These are phyloP conservation scores for Protea cynaroides DNA, from an alignment of 164 flowering plant species.

Conservation along the genomic window DNA sequence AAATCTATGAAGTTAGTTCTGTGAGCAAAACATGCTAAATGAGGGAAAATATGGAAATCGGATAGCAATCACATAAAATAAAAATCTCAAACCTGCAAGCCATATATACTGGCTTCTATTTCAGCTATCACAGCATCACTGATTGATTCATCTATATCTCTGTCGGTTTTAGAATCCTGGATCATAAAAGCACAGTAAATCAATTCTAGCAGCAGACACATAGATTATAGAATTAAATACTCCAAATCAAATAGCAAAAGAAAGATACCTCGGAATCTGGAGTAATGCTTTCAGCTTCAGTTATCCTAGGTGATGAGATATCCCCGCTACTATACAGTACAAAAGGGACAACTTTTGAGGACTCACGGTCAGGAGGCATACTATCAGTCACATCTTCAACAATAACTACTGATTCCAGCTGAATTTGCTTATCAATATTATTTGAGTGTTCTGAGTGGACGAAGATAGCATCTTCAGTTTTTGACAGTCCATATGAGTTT, in stretches of 20 bases:
- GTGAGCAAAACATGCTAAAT: background rate
- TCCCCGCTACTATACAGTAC: conserved; percentile 27
- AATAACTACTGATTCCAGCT: conserved; percentile 25
- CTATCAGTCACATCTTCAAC: conserved; percentile 54
- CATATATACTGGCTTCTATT: conserved; percentile 73
- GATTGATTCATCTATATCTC: conserved; percentile 28
- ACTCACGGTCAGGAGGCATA: conserved; percentile 22
- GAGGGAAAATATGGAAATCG: background rate
- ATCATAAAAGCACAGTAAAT: background rate
- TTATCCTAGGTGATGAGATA: conserved; percentile 20
- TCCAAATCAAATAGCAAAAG: background rate
- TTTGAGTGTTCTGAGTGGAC: conserved; percentile 17
- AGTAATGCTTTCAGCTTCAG: conserved; percentile 26
- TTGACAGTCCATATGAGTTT: conserved; percentile 6
- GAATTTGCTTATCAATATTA: conserved; percentile 15
- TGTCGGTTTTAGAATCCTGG: conserved; percentile 31
- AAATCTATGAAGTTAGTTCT: background rate
- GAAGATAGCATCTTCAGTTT: conserved; percentile 13
- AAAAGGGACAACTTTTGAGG: conserved; percentile 25
- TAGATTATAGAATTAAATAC: background rate
- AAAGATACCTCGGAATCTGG: conserved; percentile 37
- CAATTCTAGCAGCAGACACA: background rate
- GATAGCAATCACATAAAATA: background rate
- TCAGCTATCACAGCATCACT: conserved; percentile 60
- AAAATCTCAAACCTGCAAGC: conserved; percentile 56